Base-by-base conservation (phyloP, 2,329 filamentous ascomycete species). In the Neurospora crassa region DNA sequence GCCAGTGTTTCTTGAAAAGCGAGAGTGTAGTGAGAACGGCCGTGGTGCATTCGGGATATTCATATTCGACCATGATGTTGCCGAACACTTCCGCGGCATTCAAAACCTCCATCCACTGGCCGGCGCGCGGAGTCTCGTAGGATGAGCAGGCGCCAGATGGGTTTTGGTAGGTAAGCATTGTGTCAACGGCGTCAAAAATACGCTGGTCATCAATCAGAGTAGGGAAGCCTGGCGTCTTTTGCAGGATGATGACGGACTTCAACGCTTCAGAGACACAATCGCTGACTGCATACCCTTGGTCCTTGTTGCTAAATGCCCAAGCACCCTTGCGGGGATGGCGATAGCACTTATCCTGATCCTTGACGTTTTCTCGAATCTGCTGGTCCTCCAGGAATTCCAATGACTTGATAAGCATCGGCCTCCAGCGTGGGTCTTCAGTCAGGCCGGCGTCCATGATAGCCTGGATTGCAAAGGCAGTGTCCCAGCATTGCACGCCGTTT, bases 11-110 rank as follows among this genome's bases (percentile, higher is more conserved):
- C 75, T 88, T 88, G 84, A 98, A 98, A 1, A 95, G 85, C 5
- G 91, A 91, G 24, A 99, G 84, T 0, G 92, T 94, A 1, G 93
- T 97, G 3, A 99, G 92, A 40, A 94, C 93, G 0, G 96, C 94
- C 2, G 96, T 98, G 0, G 96, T 99, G 83, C 96, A 99, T 81
- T 99, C 96, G 0, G 95, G 94, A 78, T 99, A 98, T 79, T 97
- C 93, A 80, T 99, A 99, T 79, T 98, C 95, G 70, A 99, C 91
- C 96, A 99, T 99, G 82, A 99, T 99, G 24, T 90, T 88, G 16
- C 93, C 94, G 80, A 99, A 99, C 0, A 99, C 94, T 79, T 99
- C 96, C 1, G 96, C 96, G 0, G 95, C 95, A 78, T 99, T 99
- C 63, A 99, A 87, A 79, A 90, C 86, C 80, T 99, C 96, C 75